Percentiles rank a stretch among this genome's conserved stretches.
Conservation (phyloP, 1,284 basidiomycete species). For the Malassezia psittaci region DNA sequence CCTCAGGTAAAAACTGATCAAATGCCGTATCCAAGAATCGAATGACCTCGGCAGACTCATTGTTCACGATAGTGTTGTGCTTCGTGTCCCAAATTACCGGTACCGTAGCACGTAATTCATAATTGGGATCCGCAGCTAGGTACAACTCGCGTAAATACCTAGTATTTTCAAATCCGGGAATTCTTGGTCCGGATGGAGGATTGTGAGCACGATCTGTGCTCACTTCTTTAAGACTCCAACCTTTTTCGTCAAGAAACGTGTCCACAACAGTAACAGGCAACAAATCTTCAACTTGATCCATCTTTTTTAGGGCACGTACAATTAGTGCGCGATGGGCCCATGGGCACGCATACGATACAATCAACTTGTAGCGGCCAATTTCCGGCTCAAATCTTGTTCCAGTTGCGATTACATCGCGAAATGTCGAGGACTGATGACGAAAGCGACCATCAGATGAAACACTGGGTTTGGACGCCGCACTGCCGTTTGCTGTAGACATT, state of each 20-base stretch:
- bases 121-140: constrained; percentile 59
- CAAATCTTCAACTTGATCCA: constrained; percentile 71
- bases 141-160: constrained; percentile 77
- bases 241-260: constrained; percentile 68
- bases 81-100: constrained; percentile 96
- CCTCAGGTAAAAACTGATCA: constrained; percentile 38
- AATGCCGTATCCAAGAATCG: constrained; percentile 65
- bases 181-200: constrained; percentile 30
- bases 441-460: constrained; percentile 65
- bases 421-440: constrained; percentile 63
- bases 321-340: constrained; percentile 92
- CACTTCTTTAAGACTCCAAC: constrained; percentile 70
- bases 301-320: constrained; percentile 75
- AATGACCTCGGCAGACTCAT: constrained; percentile 56
- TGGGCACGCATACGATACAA: constrained; percentile 51
- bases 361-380: constrained; percentile 55
- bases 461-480: constrained; percentile 35
- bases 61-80: constrained; percentile 78
- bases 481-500: neutral
- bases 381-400: constrained; percentile 71
- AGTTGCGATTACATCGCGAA: constrained; percentile 62
- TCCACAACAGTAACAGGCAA: constrained; percentile 55
- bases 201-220: constrained; percentile 25
- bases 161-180: constrained; percentile 48
- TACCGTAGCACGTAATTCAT: constrained; percentile 42